Base-by-base conservation (phyloP, 1,139 yeast species). In the Candida sp. region DNA sequence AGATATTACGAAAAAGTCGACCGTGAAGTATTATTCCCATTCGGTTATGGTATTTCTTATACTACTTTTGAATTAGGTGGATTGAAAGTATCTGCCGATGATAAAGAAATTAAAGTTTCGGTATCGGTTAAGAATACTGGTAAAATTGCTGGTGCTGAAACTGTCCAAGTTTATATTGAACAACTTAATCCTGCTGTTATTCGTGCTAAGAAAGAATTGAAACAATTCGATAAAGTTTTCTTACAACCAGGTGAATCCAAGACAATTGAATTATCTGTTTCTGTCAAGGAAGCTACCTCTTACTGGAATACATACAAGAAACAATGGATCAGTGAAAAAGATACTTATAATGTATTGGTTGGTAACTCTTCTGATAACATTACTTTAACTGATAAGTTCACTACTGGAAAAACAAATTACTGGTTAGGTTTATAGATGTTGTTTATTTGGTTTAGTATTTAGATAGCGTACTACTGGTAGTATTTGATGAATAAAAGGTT, bases 41-140 rank as follows among this genome's bases (percentile, higher is more conserved):
- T 82, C 59, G 87, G 87, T 8, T 70, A 58, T 51, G 87, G 87
- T 25, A 67, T 82, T 44, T 79, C 85, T 2, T 82, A 81, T 60
- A 73, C 85, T 11, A 49, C 65, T 1, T 82, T 79, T 54, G 64
- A 56, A 21, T 49, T 57, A 36, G 40, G 38, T 8, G 49, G 51
- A 38, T 49, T 60, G 36, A 46, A 45, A 15, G 58, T 61, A 6
- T 22, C 22, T 8, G 36, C 40, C 4, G 47, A 48, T 7, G 56
- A 48, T 6, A 52, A 49, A 4, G 47, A 42, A 6, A 49, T 64
- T 29, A 39, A 40, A 9, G 68, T 53, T n/a, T 40, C 68, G 3
- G 72, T 74, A 22, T 60, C 61, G 36, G 77, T 77, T 35, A 63
- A 60, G 38, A 77, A 77, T 54, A 59, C 67, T 21, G 80, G 81